A percentile compares a stretch with the other conserved stretches of the same genome.
phyloP scores from a whole-genome alignment of 768 basidiomycete genomes.

The Albatrellus ellisii region DNA sequence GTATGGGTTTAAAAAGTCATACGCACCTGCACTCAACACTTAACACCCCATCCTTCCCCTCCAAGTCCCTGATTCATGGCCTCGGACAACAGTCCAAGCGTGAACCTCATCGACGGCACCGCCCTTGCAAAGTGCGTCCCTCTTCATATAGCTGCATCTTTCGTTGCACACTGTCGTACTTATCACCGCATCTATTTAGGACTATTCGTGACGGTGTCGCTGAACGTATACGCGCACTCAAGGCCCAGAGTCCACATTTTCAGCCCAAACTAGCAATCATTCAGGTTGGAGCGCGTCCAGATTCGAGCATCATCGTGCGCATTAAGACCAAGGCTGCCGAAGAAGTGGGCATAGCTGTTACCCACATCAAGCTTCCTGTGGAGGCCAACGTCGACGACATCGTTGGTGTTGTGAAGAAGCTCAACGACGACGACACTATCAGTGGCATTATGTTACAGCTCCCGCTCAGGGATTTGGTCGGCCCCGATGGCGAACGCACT shows the following conservation, averaged over 20 bases:
- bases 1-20: not conserved
- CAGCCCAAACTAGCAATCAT: slow-evolving; percentile 83
- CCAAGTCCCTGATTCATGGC: slow-evolving; percentile 17
- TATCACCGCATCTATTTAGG: slow-evolving; percentile 29
- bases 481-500: slow-evolving; percentile 67
- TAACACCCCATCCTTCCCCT: slow-evolving; percentile 10
- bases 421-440: slow-evolving; percentile 72
- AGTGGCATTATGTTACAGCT: slow-evolving; percentile 93
- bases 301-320: slow-evolving; percentile 88
- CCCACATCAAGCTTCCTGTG: slow-evolving; percentile 62
- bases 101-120: slow-evolving; percentile 70
- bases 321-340: slow-evolving; percentile 97
- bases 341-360: slow-evolving; percentile 83
- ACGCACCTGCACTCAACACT: not conserved
- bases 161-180: slow-evolving; percentile 2
- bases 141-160: slow-evolving; percentile 4
- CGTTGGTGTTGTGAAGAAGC: slow-evolving; percentile 59
- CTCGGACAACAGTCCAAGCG: slow-evolving; percentile 17
- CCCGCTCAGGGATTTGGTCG: slow-evolving; percentile 77
- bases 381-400: slow-evolving; percentile 60
- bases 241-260: slow-evolving; percentile 69
- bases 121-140: slow-evolving; percentile 62
- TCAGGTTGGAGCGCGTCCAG: slow-evolving; percentile 86
- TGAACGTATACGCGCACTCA: slow-evolving; percentile 46
- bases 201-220: slow-evolving; percentile 69